Base-by-base conservation (phyloP, 352 stramenopile species). In the Pythium aquatile region DNA sequence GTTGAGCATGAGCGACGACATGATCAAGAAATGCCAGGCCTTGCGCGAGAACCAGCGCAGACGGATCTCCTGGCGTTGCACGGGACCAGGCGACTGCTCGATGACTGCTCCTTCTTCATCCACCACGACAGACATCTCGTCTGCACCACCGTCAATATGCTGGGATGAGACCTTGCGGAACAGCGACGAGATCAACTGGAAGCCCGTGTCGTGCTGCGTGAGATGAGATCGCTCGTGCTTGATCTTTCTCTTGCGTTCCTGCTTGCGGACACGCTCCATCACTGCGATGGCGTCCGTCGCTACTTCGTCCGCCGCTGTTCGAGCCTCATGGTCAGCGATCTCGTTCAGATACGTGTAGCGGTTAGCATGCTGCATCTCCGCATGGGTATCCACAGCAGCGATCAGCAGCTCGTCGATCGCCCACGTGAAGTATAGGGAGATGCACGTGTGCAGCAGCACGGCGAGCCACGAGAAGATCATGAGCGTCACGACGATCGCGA, bases 1-100 rank as follows among this genome's bases (percentile, higher is more conserved):
- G 51, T 73, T 73, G 20, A 73, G 55, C 66, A 73, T 68, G 17
- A 73, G 40, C 24, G 60, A 59, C 20, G 56, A 51, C 55, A 68
- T 73, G 47, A 68, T n/a, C 2, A 68, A 17, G 39, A 72, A 73
- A 37, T 73, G 66, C 66, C 66, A 73, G 5, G 51, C 56, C 55
- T 66, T 65, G 55, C 60, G 66, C 3, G 66, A 73, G 66, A 73
- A 73, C 42, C 57, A 68, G 17, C 30, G 47, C 24, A 73, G 16
- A 9, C 54, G 54, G 53, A 68, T 48, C 35, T 11, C 7, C 7
- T 51, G 35, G 35, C 35, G 35, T 42, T 14, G 35, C 35, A 42
- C 35, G 8, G 35, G 35, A 16, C 7, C 35, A 17, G 35, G 35
- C n/a, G 40, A 48, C 40, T 48, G 40, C 14, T 48, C 40, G 16